Base-by-base conservation (phyloP, 148 eudicot genomes). In the Rheum nobile region DNA sequence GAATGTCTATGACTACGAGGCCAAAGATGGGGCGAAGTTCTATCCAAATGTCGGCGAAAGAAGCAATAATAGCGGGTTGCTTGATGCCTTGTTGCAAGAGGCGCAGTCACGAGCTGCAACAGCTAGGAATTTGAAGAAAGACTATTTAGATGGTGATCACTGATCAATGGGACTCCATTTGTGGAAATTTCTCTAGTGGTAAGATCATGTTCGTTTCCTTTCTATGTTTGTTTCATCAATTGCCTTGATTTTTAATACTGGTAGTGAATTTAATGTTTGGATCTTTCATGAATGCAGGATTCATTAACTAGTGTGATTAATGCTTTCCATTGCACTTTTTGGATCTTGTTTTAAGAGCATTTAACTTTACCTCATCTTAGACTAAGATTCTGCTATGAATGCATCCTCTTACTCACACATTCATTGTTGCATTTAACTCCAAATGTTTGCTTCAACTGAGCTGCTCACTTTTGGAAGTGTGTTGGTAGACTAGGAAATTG, bases 11-110 rank as follows among this genome's bases (percentile, higher is more conserved):
- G n/a, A n/a, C n/a, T n/a, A n/a, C n/a, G n/a, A 80, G 44, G 29
- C 67, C 42, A n/a, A 28, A 38, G 77, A 48, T 76, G 72, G 77
- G 74, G 70, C 71, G 78, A 73, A 77, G 74, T 34, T 67, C 13
- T 16, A 67, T 67, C 71, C 71, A 67, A 67, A 67, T 67, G 1
- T 17, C 1, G 26, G 29, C 1, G 43, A 67, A 67, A 16, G 71
- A 32, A 19, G 22, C 43, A 34, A 22, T 13, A 90, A 89, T 38
- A 90, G 96, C 75, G 98, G 98, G 26, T 84, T 93, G 69, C 77
- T 93, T 78, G 98, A 85, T 75, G 91, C 83, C 71, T 77, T 93
- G 29, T 73, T 90, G 47, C 87, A 80, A 24, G 98, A 93, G 79
- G 85, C 90, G 77, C 89, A 78, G 19, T 76, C 78, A 57, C 79